These are phyloP conservation scores for Pontederia paniculata DNA, from an alignment of 176 grass and related monocot species.

Conservation along the genomic window DNA sequence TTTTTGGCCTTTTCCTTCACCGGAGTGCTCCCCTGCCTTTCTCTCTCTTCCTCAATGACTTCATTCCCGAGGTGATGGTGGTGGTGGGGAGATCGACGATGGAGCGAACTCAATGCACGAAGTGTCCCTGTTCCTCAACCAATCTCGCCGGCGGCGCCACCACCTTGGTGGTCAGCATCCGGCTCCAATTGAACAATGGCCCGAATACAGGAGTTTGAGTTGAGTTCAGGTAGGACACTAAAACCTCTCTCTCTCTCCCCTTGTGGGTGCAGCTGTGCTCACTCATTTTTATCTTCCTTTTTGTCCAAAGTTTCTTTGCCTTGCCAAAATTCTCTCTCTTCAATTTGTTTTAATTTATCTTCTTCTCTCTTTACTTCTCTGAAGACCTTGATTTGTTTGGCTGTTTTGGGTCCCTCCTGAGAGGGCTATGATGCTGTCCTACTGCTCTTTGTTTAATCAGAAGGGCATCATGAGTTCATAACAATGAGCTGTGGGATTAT, in stretches of 20 bases:
- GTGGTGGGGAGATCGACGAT: background rate
- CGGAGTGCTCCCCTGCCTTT: background rate
- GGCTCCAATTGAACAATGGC: no score
- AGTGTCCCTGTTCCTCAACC: background rate
- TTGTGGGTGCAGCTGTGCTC: no score
- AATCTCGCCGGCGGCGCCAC: no score
- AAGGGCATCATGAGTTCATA: background rate
- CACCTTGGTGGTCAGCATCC: no score
- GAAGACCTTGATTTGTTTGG: background rate
- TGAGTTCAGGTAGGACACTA: no score
- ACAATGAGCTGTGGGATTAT: background rate
- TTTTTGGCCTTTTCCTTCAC: background rate
- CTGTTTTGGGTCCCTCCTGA: background rate
- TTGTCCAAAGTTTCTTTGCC: no score
- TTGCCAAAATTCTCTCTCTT: no score
- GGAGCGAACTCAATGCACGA: background rate
- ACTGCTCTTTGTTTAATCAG: background rate
- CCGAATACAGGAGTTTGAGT: no score
- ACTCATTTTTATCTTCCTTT: no score
- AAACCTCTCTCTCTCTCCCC: no score
- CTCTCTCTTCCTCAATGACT: conserved; percentile 1
- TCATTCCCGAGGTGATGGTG: background rate
- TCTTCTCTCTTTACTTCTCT: background rate
- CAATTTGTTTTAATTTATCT: background rate
- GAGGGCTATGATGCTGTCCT: background rate